phyloP scores from a whole-genome alignment of 208 protist genomes.

The Trypanosoma brucei region DNA sequence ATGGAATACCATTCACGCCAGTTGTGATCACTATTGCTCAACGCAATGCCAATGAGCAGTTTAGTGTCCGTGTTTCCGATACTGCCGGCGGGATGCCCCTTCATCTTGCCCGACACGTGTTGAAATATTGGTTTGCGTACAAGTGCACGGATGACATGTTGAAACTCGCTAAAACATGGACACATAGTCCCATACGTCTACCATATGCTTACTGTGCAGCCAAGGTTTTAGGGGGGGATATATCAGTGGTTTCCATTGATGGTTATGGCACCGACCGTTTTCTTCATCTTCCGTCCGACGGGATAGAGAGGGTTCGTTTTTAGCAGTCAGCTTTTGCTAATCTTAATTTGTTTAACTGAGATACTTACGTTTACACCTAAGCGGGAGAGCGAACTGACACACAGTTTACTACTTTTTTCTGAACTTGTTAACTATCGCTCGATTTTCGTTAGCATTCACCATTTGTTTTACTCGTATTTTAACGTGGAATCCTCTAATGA shows the following conservation, averaged over 20 bases:
- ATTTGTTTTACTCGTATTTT: too few relatives aligned
- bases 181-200: conserved; percentile 52
- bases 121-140: conserved; percentile 58
- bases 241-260: conserved; percentile 55
- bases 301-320: conserved; percentile 22
- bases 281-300: conserved; percentile 46
- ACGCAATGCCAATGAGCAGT: conserved; percentile 31
- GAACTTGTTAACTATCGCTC: too few relatives aligned
- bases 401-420: too few relatives aligned
- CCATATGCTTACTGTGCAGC: conserved; percentile 57
- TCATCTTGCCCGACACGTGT: conserved; percentile 21
- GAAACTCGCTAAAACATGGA: conserved; percentile 41
- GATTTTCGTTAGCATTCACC: too few relatives aligned
- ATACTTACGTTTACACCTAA: too few relatives aligned
- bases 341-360: too few relatives aligned
- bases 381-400: too few relatives aligned
- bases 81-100: conserved; percentile 64
- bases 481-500: too few relatives aligned
- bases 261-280: conserved; percentile 70
- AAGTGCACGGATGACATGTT: conserved; percentile 25
- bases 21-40: conserved; percentile 61
- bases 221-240: conserved; percentile 47
- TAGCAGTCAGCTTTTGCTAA: not conserved
- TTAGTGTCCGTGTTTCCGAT: conserved; percentile 60
- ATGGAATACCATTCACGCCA: conserved; percentile 41